Percentiles rank a stretch among this genome's conserved stretches.
Conservation (phyloP, 2,329 filamentous ascomycete genomes). For the Ceratocystis cubensis region DNA sequence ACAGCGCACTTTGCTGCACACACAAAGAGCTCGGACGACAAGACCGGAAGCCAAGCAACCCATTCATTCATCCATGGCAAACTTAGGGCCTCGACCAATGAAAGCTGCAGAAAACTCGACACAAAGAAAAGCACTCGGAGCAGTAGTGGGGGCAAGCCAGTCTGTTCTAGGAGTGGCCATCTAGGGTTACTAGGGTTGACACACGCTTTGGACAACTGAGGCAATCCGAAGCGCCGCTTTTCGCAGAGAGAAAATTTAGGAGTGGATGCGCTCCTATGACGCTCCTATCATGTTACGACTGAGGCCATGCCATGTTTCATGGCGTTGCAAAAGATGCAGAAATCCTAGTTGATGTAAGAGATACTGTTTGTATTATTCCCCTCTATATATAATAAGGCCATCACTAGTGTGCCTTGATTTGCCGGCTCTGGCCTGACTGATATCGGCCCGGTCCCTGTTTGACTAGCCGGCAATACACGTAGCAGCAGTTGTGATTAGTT, state of each 20-base stretch:
- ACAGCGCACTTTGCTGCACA: background rate
- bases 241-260: background rate
- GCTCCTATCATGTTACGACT: background rate
- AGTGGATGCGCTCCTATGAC: background rate
- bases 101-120: background rate
- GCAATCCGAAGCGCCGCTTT: background rate
- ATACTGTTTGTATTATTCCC: background rate
- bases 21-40: background rate
- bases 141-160: background rate
- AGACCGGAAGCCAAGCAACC: background rate
- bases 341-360: background rate
- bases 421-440: background rate
- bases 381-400: background rate
- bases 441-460: conserved; percentile 12
- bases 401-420: background rate
- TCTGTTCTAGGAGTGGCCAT: background rate
- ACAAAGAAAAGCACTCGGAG: background rate
- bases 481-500: background rate
- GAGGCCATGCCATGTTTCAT: background rate
- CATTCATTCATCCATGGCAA: background rate
- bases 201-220: background rate
- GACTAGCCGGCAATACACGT: background rate
- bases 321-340: background rate
- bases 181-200: background rate
- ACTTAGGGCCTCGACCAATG: background rate